phyloP scores from a whole-genome alignment of 2,329 filamentous ascomycete species.

The Ophiostoma tasmaniense region DNA sequence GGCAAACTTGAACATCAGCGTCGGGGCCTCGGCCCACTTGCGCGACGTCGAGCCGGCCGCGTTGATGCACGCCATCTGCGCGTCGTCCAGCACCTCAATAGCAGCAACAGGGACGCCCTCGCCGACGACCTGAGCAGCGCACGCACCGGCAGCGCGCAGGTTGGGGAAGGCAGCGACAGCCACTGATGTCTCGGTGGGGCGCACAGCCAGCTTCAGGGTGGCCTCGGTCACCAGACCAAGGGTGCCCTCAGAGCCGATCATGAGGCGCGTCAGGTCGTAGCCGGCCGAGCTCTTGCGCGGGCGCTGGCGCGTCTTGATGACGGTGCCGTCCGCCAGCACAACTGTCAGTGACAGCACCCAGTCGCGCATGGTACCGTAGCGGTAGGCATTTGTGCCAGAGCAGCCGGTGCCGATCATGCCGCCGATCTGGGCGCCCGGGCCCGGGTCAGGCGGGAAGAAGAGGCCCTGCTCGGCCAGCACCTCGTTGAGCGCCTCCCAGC shows the following conservation, averaged over 20 bases:
- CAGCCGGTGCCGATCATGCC: slow-evolving; percentile 72
- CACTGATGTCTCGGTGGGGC: slow-evolving; percentile 70
- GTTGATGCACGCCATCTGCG: slow-evolving; percentile 70
- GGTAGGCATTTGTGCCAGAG: slow-evolving; percentile 79
- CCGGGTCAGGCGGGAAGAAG: slow-evolving; percentile 88
- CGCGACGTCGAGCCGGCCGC: slow-evolving; percentile 57
- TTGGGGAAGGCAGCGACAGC: slow-evolving; percentile 56
- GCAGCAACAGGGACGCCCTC: slow-evolving; percentile 78
- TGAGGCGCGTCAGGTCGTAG: slow-evolving; percentile 82
- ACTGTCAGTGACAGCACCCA: slow-evolving; percentile 85
- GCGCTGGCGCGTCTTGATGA: slow-evolving; percentile 81
- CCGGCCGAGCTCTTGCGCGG: slow-evolving; percentile 85
- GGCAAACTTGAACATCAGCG: slow-evolving; percentile 77
- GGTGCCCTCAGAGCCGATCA: slow-evolving; percentile 87
- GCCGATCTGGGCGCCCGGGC: slow-evolving; percentile 85
- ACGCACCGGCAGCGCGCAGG: slow-evolving; percentile 65
- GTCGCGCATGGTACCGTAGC: slow-evolving; percentile 90
- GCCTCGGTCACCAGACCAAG: slow-evolving; percentile 88
- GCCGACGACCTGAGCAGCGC: slow-evolving; percentile 70
- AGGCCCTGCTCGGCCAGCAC: slow-evolving; percentile 62
- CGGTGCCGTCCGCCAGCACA: slow-evolving; percentile 79
- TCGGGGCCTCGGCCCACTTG: slow-evolving; percentile 63
- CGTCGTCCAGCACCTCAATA: slow-evolving; percentile 87
- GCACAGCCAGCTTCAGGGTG: slow-evolving; percentile 75
- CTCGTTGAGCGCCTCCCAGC: slow-evolving; percentile 82